Base-by-base conservation (phyloP, 2,329 filamentous ascomycete genomes). In the Botrytis aclada region DNA sequence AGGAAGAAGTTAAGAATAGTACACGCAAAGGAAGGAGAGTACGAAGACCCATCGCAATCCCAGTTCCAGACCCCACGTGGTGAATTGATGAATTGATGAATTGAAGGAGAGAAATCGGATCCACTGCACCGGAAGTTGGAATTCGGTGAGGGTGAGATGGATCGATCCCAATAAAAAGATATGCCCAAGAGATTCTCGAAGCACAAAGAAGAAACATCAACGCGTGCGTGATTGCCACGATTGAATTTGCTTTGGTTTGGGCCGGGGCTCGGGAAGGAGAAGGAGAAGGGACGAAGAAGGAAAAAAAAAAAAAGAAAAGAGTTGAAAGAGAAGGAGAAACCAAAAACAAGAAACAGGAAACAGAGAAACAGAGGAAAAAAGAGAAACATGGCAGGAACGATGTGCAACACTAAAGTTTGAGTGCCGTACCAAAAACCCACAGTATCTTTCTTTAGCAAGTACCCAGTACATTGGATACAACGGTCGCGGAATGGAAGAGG, bases 1-100 rank as follows among this genome's bases (percentile, higher is more conserved):
- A 41, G 18, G 7, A 62, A n/a, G 34, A 37, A 41, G 62, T 64
- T 64, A 64, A 45, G 62, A 64, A 64, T 64, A 64, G 62, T 14
- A 64, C 39, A 32, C n/a, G 62, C 47, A 51, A n/a, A n/a, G 47
- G n/a, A n/a, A 6, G 25, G 12, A n/a, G 20, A 45, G 41, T 41
- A 51, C 5, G 47, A n/a, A 45, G 51, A 54, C 51, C 51, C 51
- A 51, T 51, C 47, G 47, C 47, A n/a, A 54, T 54, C n/a, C 51
- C n/a, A 18, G 51, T 29, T 51, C 47, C 1, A 29, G 51, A 14
- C 14, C 51, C 51, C 51, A 18, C 29, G 51, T n/a, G n/a, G n/a
- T n/a, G n/a, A n/a, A n/a, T n/a, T n/a, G n/a, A n/a, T n/a, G n/a
- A n/a, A n/a, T 29, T 29, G 7, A 18, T 32, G 61, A 20, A 64